Evolutionary conservation across 2,329 filamentous ascomycete genomes (phyloP), one percentile per base, ranked within the genome.

Genomic region (Fusarium oxysporum): DNA sequence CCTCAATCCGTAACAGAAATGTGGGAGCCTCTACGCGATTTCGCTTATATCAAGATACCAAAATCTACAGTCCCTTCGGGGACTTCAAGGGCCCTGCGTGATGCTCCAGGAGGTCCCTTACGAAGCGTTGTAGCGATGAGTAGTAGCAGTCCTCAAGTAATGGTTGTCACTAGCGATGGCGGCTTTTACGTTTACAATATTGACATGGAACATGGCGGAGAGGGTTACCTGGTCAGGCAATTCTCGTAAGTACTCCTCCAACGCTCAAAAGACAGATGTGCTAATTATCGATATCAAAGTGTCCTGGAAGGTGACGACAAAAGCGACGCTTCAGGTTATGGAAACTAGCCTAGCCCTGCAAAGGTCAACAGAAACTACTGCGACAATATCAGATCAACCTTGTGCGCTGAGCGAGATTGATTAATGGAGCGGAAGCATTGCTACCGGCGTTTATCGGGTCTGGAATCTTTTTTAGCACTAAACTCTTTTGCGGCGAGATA

Each of bases 61-160:
- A 94, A 92, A 78, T 80, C 85, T 9, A 69, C 76, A 21, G 62
- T 70, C 7, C 64, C 78, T 8, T 68, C 62, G 10, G 48, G 71
- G 8, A 54, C 70, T 38, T 65, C 77, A 10, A 53, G 75, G 37
- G 50, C 70, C 73, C 25, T 82, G 8, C 78, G 79, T 37, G 83
- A 83, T 30, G 78, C 80, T 8, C 72, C 79, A 3, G 77, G 80
- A 10, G 76, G 87, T 0, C 91, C 93, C 1, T 82, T 97, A 44
- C 88, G 93, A 73, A 97, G 94, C 74, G 96, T 99, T n/a, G 96
- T 99, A 47, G 96, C 96, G 13, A 97, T 99, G 92, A 97, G 94
- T 80, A 96, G 92, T 78, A 97, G 92, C 80, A 95, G 93, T 32
- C 96, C 96, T 2, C 95, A 98, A 78, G 93, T 99, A 54, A 98